phyloP scores from a whole-genome alignment of 2,329 filamentous ascomycete species.

The Trichophyton simii region DNA sequence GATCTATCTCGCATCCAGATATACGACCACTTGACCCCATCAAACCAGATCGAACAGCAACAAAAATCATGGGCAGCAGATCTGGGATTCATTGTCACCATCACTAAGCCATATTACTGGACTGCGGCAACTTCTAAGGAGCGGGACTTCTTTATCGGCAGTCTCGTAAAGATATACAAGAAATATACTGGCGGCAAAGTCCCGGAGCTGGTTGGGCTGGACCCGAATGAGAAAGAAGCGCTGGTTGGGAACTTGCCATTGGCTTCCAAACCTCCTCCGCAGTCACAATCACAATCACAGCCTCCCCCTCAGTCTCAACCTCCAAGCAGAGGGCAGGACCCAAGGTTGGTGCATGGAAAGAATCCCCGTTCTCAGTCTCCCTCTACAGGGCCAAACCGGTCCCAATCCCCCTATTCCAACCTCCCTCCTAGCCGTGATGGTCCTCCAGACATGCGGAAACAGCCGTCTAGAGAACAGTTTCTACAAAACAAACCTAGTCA shows the following conservation, averaged over 20 bases:
- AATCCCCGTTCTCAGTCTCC: slow-evolving; percentile 1
- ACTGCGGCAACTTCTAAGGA: slow-evolving; percentile 85
- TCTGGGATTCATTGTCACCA: slow-evolving; percentile 72
- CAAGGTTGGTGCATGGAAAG: slow-evolving; percentile 15
- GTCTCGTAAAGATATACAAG: slow-evolving; percentile 86
- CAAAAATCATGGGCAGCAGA: slow-evolving; percentile 65
- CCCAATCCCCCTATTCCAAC: slow-evolving; percentile 22
- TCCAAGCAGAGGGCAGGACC: slow-evolving; percentile 16
- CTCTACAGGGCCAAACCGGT: slow-evolving; percentile 17
- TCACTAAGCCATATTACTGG: slow-evolving; percentile 96
- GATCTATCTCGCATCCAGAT: slow-evolving; percentile 76
- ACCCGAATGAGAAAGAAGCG: slow-evolving; percentile 61
- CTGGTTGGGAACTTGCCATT: slow-evolving; percentile 45
- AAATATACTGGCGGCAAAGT: slow-evolving; percentile 86
- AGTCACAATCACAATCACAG: not conserved
- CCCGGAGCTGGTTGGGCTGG: slow-evolving; percentile 72
- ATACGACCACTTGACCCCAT: slow-evolving; percentile 52
- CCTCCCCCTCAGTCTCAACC: not conserved
- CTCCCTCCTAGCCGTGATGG: slow-evolving; percentile 29
- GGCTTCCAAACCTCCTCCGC: slow-evolving; percentile 13
- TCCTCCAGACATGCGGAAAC: slow-evolving; percentile 20
- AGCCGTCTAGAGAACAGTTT: slow-evolving; percentile 26
- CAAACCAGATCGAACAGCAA: slow-evolving; percentile 47
- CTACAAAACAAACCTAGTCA: slow-evolving; percentile 28
- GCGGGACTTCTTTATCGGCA: slow-evolving; percentile 97